phyloP scores from a whole-genome alignment of 305 asterid genomes.

The Stenogyne calaminthoides region DNA sequence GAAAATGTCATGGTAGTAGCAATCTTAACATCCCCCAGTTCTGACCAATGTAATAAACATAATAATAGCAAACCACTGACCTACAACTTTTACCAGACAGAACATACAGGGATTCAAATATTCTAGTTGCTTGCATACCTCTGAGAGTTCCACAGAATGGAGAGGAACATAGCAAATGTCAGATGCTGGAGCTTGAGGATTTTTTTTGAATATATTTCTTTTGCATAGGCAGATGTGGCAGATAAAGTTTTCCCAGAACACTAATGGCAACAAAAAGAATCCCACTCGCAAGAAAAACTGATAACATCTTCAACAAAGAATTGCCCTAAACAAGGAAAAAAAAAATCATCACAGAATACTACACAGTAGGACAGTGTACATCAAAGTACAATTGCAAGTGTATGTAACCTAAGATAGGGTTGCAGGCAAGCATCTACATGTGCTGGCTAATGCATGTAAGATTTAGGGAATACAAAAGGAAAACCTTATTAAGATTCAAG shows the following conservation, averaged over 20 bases:
- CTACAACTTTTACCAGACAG: conserved; percentile 13
- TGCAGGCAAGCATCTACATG: neutral
- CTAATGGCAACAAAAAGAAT: conserved; percentile 57
- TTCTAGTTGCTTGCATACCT: conserved; percentile 50
- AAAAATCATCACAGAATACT: neutral
- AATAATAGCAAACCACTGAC: neutral
- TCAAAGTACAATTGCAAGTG: conserved; percentile 8
- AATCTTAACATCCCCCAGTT: conserved; percentile 2
- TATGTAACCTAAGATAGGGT: conserved; percentile 5
- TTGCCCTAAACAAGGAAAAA: conserved; percentile 50
- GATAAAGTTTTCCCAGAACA: conserved; percentile 49
- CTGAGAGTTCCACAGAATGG: conserved; percentile 44
- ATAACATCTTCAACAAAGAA: conserved; percentile 54
- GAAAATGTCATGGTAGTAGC: neutral
- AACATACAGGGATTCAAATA: neutral
- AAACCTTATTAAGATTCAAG: conserved; percentile 54
- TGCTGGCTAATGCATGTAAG: neutral
- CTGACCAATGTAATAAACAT: neutral
- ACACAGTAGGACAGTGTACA: neutral
- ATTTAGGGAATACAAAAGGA: conserved; percentile 10
- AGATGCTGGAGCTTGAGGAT: conserved; percentile 38
- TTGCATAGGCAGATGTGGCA: conserved; percentile 51
- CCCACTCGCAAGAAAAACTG: conserved; percentile 59
- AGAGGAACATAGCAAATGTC: conserved; percentile 38
- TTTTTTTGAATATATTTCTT: conserved; percentile 40